Conservation (phyloP, 805 yeast genomes). For the Metschnikowia chrysomelidarum region DNA sequence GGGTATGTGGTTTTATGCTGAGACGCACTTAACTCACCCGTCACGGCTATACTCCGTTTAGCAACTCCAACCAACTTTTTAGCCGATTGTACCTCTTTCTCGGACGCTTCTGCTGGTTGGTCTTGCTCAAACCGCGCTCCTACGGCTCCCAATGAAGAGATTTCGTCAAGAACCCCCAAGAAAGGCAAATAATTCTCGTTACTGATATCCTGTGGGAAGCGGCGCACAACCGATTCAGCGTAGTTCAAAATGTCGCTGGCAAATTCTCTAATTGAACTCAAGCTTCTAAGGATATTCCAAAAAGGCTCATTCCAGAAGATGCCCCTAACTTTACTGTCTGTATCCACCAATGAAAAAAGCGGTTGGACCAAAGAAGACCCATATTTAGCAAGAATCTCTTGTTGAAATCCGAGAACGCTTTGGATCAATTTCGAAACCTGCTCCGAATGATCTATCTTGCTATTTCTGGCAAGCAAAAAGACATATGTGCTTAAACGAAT, state of each 20-base stretch:
- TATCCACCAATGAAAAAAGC: slow-evolving; percentile 47
- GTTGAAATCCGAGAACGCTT: slow-evolving; percentile 28
- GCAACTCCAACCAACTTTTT: slow-evolving; percentile 54
- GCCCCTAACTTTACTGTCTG: slow-evolving; percentile 36
- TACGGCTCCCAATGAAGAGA: slow-evolving; percentile 76
- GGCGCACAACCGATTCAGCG: slow-evolving; percentile 39
- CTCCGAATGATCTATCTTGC: slow-evolving; percentile 17
- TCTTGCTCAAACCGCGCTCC: slow-evolving; percentile 72
- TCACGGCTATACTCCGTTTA: slow-evolving; percentile 58
- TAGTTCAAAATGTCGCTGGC: slow-evolving; percentile 47
- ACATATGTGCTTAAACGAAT: slow-evolving; percentile 53
- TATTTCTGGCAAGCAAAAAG: slow-evolving; percentile 44
- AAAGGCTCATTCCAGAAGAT: slow-evolving; percentile 40
- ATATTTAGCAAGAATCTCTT: slow-evolving; percentile 43
- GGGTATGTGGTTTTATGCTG: slow-evolving; percentile 49
- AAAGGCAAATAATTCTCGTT: slow-evolving; percentile 59
- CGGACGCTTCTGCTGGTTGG: slow-evolving; percentile 21
- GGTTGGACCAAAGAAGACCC: slow-evolving; percentile 48
- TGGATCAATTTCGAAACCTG: slow-evolving; percentile 21
- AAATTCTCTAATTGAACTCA: slow-evolving; percentile 45
- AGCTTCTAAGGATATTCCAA: slow-evolving; percentile 53
- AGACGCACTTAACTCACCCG: slow-evolving; percentile 47
- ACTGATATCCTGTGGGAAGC: slow-evolving; percentile 36
- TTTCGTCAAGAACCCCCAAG: slow-evolving; percentile 71
- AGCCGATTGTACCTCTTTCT: slow-evolving; percentile 48